Base-by-base conservation (phyloP, 768 basidiomycete genomes). In the Tylopilus cervinicoccineus region DNA sequence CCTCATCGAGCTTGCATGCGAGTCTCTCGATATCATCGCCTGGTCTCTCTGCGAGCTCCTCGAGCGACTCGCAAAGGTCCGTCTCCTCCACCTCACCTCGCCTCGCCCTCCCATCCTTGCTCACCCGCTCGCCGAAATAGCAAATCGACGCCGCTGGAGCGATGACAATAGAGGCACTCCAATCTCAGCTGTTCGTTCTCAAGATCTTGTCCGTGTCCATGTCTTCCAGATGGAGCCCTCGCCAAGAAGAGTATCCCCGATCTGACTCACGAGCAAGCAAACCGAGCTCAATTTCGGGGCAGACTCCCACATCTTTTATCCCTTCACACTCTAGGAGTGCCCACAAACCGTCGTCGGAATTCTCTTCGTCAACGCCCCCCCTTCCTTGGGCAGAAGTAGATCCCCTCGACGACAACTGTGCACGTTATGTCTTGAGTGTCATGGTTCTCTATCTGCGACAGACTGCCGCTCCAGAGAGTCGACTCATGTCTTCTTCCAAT, bases 171-270 rank as follows among this genome's bases (percentile, higher is more conserved):
- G 86, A 91, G 47, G 78, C 85, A 36, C 76, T 93, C 5, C 91
- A 94, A 61, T 93, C 92, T 0, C 88, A 93, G 63, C 73, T 94
- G 2, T 90, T 89, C 57, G 69, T 94, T 32, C 75, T 93, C 58
- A 91, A 93, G 68, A 82, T 93, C 20, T 67, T 95, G 12, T 77
- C 85, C 0, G 74, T 86, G 37, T 80, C 84, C 39, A 81, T 94
- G 77, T 80, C 87, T 5, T 83, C 86, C 14, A 81, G 88, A 27
- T 92, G 87, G 86, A 74, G 70, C 29, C 19, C 51, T 36, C 66
- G 71, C n/a, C 70, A 72, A 42, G 62, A 72, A 6, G 71, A 75
- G n/a, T 65, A 66, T 38, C 60, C 55, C 17, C 69, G 74, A 13
- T 64, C 76, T 7, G 63, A 61, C 26, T 78, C 78, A 17, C 73